phyloP scores from a whole-genome alignment of 352 stramenopile genomes.

The Aphanomyces cochlioides region DNA sequence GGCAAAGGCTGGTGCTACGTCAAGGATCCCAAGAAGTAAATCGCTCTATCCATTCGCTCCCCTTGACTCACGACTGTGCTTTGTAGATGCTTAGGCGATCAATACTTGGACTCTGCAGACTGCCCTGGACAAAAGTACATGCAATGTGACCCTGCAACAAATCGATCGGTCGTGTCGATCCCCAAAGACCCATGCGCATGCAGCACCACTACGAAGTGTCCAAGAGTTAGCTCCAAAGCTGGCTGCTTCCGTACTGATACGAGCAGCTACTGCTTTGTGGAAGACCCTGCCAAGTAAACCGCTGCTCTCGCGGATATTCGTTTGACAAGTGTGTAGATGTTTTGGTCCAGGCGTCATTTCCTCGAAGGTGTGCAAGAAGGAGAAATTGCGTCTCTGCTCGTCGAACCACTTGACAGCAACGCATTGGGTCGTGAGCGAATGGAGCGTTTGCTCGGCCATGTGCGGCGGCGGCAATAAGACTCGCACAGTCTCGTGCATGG shows the following conservation, averaged over 20 bases:
- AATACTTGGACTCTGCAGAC: slow-evolving; percentile 1
- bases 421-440: slow-evolving; percentile 26
- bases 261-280: slow-evolving; percentile 20
- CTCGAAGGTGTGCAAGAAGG: background rate
- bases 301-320: background rate
- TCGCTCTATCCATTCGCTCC: background rate
- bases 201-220: slow-evolving; percentile 12
- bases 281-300: slow-evolving; percentile 19
- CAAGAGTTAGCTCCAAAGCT: background rate
- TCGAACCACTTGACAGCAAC: background rate
- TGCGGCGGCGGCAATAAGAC: slow-evolving; percentile 24
- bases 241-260: slow-evolving; percentile 4
- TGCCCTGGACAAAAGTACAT: slow-evolving; percentile 27
- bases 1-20: slow-evolving; percentile 28
- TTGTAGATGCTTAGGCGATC: slow-evolving; percentile 13
- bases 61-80: background rate
- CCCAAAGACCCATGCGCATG: slow-evolving; percentile 18
- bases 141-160: slow-evolving; percentile 5
- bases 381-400: slow-evolving; percentile 25
- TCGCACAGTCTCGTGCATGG: slow-evolving; percentile 19
- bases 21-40: slow-evolving; percentile 24
- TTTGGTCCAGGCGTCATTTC: background rate
- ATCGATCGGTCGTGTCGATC: background rate
- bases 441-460: slow-evolving; percentile 13
- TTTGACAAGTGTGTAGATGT: slow-evolving; percentile 14